Evolutionary conservation across 2,329 filamentous ascomycete species (phyloP), one percentile per base, ranked within the genome.

Genomic region (Aspergillus brunneoviolaceus): DNA sequence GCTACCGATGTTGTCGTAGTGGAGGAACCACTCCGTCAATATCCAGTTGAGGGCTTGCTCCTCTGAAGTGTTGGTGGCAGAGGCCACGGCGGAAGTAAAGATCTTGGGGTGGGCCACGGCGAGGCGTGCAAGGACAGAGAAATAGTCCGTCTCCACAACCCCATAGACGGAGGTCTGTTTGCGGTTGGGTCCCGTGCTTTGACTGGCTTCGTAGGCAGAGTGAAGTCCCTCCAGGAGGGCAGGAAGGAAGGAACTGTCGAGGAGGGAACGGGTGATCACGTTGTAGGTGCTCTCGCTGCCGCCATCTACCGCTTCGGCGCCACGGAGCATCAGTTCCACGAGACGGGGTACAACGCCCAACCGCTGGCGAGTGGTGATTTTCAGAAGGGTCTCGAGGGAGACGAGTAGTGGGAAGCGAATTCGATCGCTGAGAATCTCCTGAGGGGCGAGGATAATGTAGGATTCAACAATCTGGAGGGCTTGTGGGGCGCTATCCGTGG

Each of bases 81-180:
- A 72, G 9, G 71, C 69, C 54, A 85, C 69, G 0, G 81, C 82
- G 50, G 81, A 78, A 12, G 88, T 79, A 65, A 96, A 89, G 2
- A 90, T 79, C 2, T 77, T 76, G 0, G 93, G 91, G 42, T 89
- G 89, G 0, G 88, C 87, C 2, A 96, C 78, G 0, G 88, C 85
- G 16, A 98, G 83, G 1, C 93, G 89, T 2, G 91, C 88, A 2
- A 99, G 82, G 2, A 98, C 87, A 4, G 87, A 85, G 70, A 96
- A 89, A 73, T 96, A 96, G 71, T 96, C 91, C 0, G 90, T 90
- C 70, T 96, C 87, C 0, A 90, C 88, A 11, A 92, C 83, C 12
- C 87, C 86, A 67, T 89, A 89, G 35, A 97, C 84, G 31, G 86
- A 85, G 47, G 87, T 84, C 21, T 85, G 81, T 65, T 84, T 89